Base-by-base conservation (phyloP, 768 basidiomycete genomes). In the Xanthoconium purpureum region DNA sequence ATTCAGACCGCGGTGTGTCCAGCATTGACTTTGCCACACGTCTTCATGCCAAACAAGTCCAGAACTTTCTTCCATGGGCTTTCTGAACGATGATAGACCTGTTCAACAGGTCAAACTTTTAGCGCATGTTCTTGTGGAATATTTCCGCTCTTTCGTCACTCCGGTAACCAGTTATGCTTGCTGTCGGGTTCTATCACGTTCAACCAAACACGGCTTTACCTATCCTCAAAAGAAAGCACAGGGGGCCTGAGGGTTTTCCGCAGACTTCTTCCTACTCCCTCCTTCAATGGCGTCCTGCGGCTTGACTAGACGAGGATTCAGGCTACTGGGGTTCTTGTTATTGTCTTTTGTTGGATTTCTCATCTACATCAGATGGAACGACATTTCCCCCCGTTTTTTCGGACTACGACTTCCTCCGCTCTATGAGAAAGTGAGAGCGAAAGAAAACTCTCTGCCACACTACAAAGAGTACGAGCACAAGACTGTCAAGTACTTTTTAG, bases 391-490 rank as follows among this genome's bases (percentile, higher is more conserved):
- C n/a, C 24, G 36, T 13, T 46, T 43, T 30, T 12, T 33, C 2
- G 53, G 10, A 4, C 28, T 36, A 18, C 57, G 30, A 33, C 58
- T 62, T 24, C 80, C 81, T 15, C 80, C 81, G 1, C 56, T 79
- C 11, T 82, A 78, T 57, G 65, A 73, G 29, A 57, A 66, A 20
- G 76, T 71, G 48, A 71, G 71, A 35, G 64, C 64, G 48, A 68
- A 69, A 9, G 81, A 83, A 57, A 66, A 71, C 4, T 55, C 54
- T 2, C 59, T 83, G 1, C 70, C 74, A 0, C 81, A 83, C 52
- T 78, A 81, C 56, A 59, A 71, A 32, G 52, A 59, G 3, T 69
- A 77, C 11, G 68, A 77, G 18, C 47, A 9, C 38, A 75, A 73
- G 18, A 56, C 65, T 20, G 65, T 72, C 15, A 76, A 73, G 55